Evolutionary conservation across 495 filamentous ascomycete genomes (phyloP), one percentile per base, ranked within the genome.

Genomic region (Penicillium parvum): DNA sequence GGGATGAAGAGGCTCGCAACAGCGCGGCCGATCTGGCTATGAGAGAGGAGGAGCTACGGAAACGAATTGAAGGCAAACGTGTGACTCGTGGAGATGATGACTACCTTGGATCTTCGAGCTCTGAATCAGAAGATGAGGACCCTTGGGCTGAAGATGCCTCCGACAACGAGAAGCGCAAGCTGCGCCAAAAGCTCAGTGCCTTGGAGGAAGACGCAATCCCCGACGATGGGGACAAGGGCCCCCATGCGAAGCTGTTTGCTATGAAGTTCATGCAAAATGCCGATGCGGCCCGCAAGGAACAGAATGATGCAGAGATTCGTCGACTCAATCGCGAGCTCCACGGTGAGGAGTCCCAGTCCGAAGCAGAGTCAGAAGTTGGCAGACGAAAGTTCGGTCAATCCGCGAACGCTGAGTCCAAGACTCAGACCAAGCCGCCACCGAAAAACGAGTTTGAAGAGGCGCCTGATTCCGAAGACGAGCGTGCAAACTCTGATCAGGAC

Each of bases 201-300:
- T 66, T 91, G 5, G 69, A 83, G 29, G 66, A 64, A 3, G 55
- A 60, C 10, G 63, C 59, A 3, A 47, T 30, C n/a, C n/a, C n/a
- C 7, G 65, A 65, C 4, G 60, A 58, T 10, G 60, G 61, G 0
- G 38, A 46, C 15, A 69, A 72, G 32, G 70, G 66, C 4, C 63
- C 59, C 12, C 61, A 71, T 49, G 68, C 75, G 14, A 76, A 73
- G 43, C 68, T 95, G 7, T 72, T 79, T 51, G 73, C 74, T 19
- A 85, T 95, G 85, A 84, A 85, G 52, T 98, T 97, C 57, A 98
- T 98, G 92, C 79, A 82, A 49, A 87, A 82, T 29, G 90, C 88
- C 9, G 89, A 96, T 48, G 85, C 82, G 8, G 70, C 78, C 27
- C 77, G 77, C 49, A 90, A 82, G 57, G 79, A 80, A 39, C 72